Evolutionary conservation across 371 early-diverging fungal genomes (phyloP), one percentile per base, ranked within the genome.

Genomic region (Encephalitozoon hellem): DNA sequence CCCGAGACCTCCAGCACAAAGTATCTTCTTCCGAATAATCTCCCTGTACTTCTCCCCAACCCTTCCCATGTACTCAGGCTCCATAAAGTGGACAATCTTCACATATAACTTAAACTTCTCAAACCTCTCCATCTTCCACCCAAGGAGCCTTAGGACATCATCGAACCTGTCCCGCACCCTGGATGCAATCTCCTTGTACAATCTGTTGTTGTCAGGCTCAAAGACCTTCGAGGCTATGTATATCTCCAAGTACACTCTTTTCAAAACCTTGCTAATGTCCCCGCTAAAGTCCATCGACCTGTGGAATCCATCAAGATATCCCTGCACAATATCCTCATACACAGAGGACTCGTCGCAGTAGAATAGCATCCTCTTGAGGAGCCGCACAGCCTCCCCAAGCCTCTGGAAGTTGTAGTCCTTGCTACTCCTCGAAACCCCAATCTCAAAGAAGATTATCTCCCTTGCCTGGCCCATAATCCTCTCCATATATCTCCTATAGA

Each of bases 401-500:
- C 55, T 26, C 12, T 4, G 11, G 9, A 68, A 63, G 38, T 66
- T 34, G 52, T 71, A 64, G 8, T 53, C 52, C 42, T 42, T 66
- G 34, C 25, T 9, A 4, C 59, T 28, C 43, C 75, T 52, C 4
- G 45, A 28, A 28, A 41, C 39, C 18, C 65, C 47, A 11, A 79
- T 51, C 45, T 76, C 80, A 52, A 67, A 70, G 67, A 76, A 53
- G 26, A 79, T 21, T 25, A 77, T 55, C 41, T 74, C 65, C 51
- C 52, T 45, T 11, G 76, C 26, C 15, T 21, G 67, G 12, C 49
- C n/a, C 47, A 73, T 47, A 23, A 78, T 43, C 18, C 42, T 49
- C 39, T 76, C 54, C 28, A 79, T 65, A 38, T 67, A 76, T 32
- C 77, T 49, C 15, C 51, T 67, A 51, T 80, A 80, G 34, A 73